phyloP scores from a whole-genome alignment of 2,329 filamentous ascomycete species.

The Aspergillus fischeri region DNA sequence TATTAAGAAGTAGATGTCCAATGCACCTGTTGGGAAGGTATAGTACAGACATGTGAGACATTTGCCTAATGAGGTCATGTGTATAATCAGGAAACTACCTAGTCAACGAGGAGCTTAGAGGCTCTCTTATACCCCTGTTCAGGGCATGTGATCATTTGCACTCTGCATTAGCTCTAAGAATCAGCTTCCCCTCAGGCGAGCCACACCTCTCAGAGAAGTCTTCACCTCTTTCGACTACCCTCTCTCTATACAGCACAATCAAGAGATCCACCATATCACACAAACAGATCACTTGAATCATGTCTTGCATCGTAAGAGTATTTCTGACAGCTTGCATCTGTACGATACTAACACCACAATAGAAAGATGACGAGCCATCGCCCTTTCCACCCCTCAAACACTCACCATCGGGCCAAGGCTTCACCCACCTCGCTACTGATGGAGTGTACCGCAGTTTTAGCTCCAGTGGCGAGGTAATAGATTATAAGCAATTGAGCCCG shows the following conservation, averaged over 20 bases:
- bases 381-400: slow-evolving; percentile 1
- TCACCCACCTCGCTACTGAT: slow-evolving; percentile 4
- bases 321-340: neutral
- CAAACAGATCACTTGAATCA: slow-evolving; percentile 1
- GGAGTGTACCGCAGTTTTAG: slow-evolving; percentile 4
- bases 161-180: slow-evolving; percentile 1
- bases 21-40: too few relatives aligned
- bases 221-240: neutral
- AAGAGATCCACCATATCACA: slow-evolving; percentile 1
- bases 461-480: slow-evolving; percentile 1
- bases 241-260: neutral
- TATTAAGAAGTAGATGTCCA: too few relatives aligned
- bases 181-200: neutral
- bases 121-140: slow-evolving; percentile 3
- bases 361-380: neutral
- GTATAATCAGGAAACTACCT: too few relatives aligned
- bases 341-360: neutral
- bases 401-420: neutral
- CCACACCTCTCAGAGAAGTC: neutral
- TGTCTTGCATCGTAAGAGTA: slow-evolving; percentile 1
- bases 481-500: slow-evolving; percentile 5
- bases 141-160: slow-evolving; percentile 1
- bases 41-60: too few relatives aligned
- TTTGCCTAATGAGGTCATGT: too few relatives aligned
- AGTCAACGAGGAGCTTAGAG: slow-evolving; percentile 2